Base-by-base conservation (phyloP, 2,329 filamentous ascomycete species). In the Fusarium pseudoanthophilum region DNA sequence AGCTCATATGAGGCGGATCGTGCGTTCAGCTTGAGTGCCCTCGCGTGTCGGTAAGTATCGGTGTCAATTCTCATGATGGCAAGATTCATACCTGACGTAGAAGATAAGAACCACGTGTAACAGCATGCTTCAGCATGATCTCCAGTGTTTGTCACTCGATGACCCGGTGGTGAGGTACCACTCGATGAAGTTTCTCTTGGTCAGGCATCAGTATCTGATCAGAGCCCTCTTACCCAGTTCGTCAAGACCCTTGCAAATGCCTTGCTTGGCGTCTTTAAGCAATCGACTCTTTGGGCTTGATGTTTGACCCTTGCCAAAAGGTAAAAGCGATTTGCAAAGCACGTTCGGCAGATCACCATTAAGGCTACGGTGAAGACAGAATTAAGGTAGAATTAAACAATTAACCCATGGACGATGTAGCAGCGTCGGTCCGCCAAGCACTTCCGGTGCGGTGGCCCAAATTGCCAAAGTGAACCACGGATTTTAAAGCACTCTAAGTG, bases 261-360 rank as follows among this genome's bases (percentile, higher is more conserved):
- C 34, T 53, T 21, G 39, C 69, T 73, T 74, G 71, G 71, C 67
- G 45, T 52, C 28, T 49, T 53, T 20, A 60, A 42, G 53, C 49
- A 34, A 39, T 60, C 36, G 36, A 52, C 40, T 51, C 40, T 45
- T 60, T 49, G 34, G 56, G 59, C 36, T 40, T 60, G 53, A 64
- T 28, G 26, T 28, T 49, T 26, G 28, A 56, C 56, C 69, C 64
- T 56, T 66, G 64, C 51, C 40, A 58, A 60, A 51, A 60, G 34
- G 34, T 59, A 52, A 65, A 69, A 64, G 55, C 34, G 58, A 64
- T 70, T 71, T 65, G 43, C 58, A 56, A 63, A 59, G 30, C 59
- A 60, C 46, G 55, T 60, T 48, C 55, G 71, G 64, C 52, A 72
- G 73, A 77, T 77, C 73, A 43, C 40, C 64, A 71, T 73, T 51